Evolutionary conservation across 2,329 filamentous ascomycete species (phyloP).

Genomic region (Colletotrichum camelliae): DNA sequence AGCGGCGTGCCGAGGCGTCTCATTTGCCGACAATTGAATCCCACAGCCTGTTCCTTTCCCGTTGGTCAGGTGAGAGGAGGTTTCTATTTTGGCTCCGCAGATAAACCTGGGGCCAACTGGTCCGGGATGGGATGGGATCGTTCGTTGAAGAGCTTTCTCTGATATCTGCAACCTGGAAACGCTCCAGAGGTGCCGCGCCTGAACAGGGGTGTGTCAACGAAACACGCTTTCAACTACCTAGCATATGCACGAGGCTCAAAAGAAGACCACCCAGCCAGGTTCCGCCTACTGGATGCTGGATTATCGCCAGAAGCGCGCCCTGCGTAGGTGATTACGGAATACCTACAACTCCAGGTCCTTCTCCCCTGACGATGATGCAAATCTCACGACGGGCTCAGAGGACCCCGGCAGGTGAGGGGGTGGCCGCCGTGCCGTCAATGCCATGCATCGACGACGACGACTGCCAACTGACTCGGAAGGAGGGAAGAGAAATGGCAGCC

Average conservation of each 20-base stretch:
- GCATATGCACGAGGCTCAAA: constrained; percentile 16
- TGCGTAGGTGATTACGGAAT: neutral
- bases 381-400: neutral
- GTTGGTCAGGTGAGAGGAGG: neutral
- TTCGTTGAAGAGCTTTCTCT: neutral
- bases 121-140: neutral
- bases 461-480: neutral
- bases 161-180: neutral
- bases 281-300: neutral
- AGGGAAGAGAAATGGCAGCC: neutral
- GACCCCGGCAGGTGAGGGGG: neutral
- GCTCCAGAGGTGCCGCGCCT: neutral
- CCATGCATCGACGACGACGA: neutral
- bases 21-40: neutral
- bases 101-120: neutral
- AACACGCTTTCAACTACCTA: constrained; percentile 1
- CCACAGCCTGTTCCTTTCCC: neutral
- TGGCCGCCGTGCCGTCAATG: neutral
- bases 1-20: neutral
- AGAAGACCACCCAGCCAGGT: neutral
- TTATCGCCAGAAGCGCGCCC: constrained; percentile 5
- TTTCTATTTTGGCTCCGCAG: neutral
- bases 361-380: neutral
- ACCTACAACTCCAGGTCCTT: neutral
- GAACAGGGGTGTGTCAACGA: neutral